Conservation (phyloP, 2,329 filamentous ascomycete genomes). For the Sporothrix phasma region DNA sequence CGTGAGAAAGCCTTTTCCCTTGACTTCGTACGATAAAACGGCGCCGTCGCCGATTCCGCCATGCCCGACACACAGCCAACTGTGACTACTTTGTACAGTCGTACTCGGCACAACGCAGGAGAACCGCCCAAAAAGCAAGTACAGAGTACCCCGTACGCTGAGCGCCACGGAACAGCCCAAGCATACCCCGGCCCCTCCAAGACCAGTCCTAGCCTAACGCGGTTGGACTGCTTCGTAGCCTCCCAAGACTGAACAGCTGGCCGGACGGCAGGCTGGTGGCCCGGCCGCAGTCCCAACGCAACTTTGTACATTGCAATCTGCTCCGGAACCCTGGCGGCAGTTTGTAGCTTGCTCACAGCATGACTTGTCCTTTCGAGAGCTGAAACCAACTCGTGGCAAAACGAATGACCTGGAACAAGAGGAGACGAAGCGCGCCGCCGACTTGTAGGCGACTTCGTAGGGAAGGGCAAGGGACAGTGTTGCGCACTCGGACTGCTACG, state of each 20-base stretch:
- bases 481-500: neutral
- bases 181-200: neutral
- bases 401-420: neutral
- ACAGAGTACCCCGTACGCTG: too few relatives aligned
- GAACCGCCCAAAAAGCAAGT: neutral
- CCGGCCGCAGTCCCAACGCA: neutral
- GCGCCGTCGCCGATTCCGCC: constrained; percentile 5
- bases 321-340: neutral
- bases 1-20: neutral
- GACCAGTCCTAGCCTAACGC: neutral
- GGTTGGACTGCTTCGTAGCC: neutral
- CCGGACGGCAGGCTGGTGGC: neutral
- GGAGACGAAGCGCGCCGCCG: neutral
- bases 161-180: neutral
- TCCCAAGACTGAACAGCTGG: neutral
- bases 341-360: too few relatives aligned
- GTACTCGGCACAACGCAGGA: neutral
- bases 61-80: neutral
- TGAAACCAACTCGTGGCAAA: too few relatives aligned
- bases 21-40: too few relatives aligned
- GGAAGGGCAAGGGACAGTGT: neutral
- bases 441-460: neutral
- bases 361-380: too few relatives aligned
- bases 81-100: neutral
- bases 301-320: constrained; percentile 11